Percentiles rank a stretch among this genome's conserved stretches.
Evolutionary conservation across 345 rosid species (phyloP).

Genomic region (Syzygium aqueum): DNA sequence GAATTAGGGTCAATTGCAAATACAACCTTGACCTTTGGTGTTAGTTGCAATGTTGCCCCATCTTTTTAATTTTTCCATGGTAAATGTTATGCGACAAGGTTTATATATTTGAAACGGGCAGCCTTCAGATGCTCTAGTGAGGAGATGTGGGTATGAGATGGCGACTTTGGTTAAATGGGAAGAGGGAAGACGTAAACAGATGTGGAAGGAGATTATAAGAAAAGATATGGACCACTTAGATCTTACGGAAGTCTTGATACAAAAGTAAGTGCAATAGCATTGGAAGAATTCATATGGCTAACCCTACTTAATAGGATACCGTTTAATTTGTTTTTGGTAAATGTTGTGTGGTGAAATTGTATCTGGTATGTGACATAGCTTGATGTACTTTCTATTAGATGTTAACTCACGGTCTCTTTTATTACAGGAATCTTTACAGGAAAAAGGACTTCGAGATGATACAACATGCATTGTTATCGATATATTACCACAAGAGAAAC

Average conservation of each 20-base stretch:
- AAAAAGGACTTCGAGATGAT: slow-evolving; percentile 93
- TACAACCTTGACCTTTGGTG: not conserved
- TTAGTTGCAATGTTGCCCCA: not conserved
- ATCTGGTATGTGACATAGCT: not conserved
- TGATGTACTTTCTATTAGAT: not conserved
- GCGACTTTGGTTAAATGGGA: not conserved
- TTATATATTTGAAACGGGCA: not conserved
- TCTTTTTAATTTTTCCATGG: not conserved
- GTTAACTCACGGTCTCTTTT: slow-evolving; percentile 4
- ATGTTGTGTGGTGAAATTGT: not conserved
- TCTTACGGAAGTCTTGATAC: not conserved
- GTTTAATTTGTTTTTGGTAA: not conserved
- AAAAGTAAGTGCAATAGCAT: not conserved
- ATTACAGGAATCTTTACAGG: slow-evolving; percentile 73
- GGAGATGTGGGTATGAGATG: not conserved
- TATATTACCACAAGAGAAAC: slow-evolving; percentile 76
- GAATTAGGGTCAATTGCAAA: not conserved
- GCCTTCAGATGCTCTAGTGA: not conserved
- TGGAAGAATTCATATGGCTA: not conserved
- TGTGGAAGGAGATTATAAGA: not conserved
- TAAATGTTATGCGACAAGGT: not conserved
- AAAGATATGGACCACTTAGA: not conserved
- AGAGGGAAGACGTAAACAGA: not conserved
- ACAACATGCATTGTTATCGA: slow-evolving; percentile 98
- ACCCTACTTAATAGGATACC: not conserved